Evolutionary conservation across 106 monocot species (phyloP).

Genomic region (Dendrobium catenatum): DNA sequence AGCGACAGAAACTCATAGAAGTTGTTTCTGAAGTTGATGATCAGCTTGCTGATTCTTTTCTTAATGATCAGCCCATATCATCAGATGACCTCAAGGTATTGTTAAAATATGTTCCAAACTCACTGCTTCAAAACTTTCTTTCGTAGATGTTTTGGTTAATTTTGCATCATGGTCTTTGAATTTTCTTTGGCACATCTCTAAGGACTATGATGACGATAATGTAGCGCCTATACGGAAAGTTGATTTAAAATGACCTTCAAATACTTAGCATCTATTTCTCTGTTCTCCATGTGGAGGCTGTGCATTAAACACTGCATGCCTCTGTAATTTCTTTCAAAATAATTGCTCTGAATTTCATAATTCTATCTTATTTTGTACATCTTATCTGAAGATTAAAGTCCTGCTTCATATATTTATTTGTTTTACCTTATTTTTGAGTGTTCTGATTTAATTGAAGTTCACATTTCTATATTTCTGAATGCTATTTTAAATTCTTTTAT

Average conservation of each 20-base stretch:
- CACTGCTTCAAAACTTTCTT: background rate
- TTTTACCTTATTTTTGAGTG: background rate
- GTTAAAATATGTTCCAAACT: background rate
- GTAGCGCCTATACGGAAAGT: background rate
- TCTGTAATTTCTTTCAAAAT: too few relatives aligned
- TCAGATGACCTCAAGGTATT: conserved; percentile 70
- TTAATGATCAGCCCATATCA: conserved; percentile 75
- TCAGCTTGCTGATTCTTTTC: conserved; percentile 86
- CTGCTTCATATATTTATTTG: background rate
- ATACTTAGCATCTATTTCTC: too few relatives aligned
- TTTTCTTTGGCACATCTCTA: background rate
- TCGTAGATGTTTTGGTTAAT: background rate
- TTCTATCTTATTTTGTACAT: background rate
- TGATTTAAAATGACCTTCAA: background rate
- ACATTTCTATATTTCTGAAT: background rate
- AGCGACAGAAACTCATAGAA: conserved; percentile 89
- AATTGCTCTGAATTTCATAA: too few relatives aligned
- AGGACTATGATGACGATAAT: too few relatives aligned
- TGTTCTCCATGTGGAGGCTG: too few relatives aligned
- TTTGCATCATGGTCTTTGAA: background rate
- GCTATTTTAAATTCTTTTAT: background rate
- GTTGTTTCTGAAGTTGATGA: conserved; percentile 98
- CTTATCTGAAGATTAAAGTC: background rate
- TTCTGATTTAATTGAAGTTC: background rate
- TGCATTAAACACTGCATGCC: too few relatives aligned